Conservation (phyloP, 225 moss, liverwort and hornwort genomes). For the Sphagnum contortum region DNA sequence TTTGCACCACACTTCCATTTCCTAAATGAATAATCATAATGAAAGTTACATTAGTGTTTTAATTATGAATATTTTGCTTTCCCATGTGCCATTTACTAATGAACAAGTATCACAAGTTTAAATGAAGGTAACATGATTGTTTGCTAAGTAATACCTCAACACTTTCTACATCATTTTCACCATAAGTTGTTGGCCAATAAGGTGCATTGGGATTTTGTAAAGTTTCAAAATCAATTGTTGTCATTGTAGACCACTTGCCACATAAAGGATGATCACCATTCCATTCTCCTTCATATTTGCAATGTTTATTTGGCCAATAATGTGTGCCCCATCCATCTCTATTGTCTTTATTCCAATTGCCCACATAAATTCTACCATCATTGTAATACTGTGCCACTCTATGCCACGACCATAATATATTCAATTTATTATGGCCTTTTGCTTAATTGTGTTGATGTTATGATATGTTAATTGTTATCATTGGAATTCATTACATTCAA, state of each 20-base stretch:
- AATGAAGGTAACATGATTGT: no score
- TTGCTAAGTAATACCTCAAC: conserved; percentile 14
- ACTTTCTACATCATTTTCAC: conserved; percentile 24
- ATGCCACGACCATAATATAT: no score
- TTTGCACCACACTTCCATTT: no score
- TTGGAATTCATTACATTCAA: no score
- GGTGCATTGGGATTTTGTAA: conserved; percentile 17
- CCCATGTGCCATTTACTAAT: no score
- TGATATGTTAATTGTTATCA: no score
- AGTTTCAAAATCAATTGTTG: conserved; percentile 46
- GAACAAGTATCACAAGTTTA: no score
- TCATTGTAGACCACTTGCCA: conserved; percentile 61
- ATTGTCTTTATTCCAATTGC: conserved; percentile 64
- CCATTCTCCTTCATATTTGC: conserved; percentile 95
- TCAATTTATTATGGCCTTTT: no score
- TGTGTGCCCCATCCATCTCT: conserved; percentile 92
- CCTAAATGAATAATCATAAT: no score
- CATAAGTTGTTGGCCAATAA: conserved; percentile 42
- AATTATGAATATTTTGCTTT: no score
- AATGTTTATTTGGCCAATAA: conserved; percentile 60
- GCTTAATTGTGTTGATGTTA: no score
- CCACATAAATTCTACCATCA: conserved; percentile 64
- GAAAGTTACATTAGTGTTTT: no score
- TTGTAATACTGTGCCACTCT: conserved; percentile 39
- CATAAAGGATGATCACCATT: conserved; percentile 77